Conservation (phyloP, 176 grass and related monocot species). For the sorghum (Sorghum bicolor) region Sorghum_bicolor_NCBIv3 NC_012872.2:67665001-67665500, state of each 20-base stretch:
- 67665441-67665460: conserved; percentile 9
- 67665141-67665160: conserved; percentile 54
- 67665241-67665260: conserved; percentile 75
- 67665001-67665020: conserved; percentile 59
- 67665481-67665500: conserved; percentile 14
- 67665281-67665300: conserved; percentile 61
- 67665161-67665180: conserved; percentile 49
- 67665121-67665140: conserved; percentile 72
- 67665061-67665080: conserved; percentile 44
- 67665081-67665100: conserved; percentile 24
- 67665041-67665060: conserved; percentile 58
- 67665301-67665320: conserved; percentile 89
- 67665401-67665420: conserved; percentile 27
- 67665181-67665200: conserved; percentile 45
- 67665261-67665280: conserved; percentile 59
- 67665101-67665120: conserved; percentile 32
- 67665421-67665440: background rate
- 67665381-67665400: conserved; percentile 2
- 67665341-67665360: conserved; percentile 32
- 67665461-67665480: background rate
- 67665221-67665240: conserved; percentile 72
- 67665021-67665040: conserved; percentile 64
- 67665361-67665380: conserved; percentile 72
- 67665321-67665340: conserved; percentile 35
- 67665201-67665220: conserved; percentile 67